phyloP scores from a whole-genome alignment of 1,284 basidiomycete species.

The Sphagnurus paluster region DNA sequence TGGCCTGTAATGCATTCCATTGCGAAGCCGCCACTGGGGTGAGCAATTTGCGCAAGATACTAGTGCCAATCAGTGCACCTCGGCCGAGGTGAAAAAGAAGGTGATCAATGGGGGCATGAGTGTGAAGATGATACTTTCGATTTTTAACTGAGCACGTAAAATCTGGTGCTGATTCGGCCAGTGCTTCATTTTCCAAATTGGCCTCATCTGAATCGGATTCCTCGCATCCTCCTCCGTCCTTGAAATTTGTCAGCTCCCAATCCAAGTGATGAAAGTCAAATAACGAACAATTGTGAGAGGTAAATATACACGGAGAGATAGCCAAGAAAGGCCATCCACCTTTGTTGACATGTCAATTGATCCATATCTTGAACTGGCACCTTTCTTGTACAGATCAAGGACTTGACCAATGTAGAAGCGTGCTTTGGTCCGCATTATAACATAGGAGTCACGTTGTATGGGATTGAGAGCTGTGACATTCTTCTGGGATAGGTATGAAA shows the following conservation, averaged over 20 bases:
- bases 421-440: not conserved
- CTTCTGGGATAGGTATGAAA: not conserved
- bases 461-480: not conserved
- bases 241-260: not conserved
- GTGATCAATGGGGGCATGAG: not conserved
- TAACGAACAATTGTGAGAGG: not conserved
- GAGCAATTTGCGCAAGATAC: not conserved
- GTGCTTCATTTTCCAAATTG: not conserved
- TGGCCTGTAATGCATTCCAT: not conserved
- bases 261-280: not conserved
- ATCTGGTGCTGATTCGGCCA: not conserved
- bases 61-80: not conserved
- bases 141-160: not conserved
- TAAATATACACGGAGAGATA: slow-evolving; percentile 2
- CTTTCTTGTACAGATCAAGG: slow-evolving; percentile 7
- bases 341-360: not conserved
- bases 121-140: not conserved
- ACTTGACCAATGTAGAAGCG: slow-evolving; percentile 1
- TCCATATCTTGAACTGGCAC: slow-evolving; percentile 3
- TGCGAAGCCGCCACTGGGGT: not conserved
- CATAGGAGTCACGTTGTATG: not conserved
- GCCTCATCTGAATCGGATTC: too few species aligned
- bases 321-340: not conserved
- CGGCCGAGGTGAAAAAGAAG: slow-evolving; percentile 5
- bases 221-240: too few species aligned